These are phyloP conservation scores for Trichophyton schoenleinii DNA, from an alignment of 2,329 filamentous ascomycete genomes.

Conservation along the genomic window DNA sequence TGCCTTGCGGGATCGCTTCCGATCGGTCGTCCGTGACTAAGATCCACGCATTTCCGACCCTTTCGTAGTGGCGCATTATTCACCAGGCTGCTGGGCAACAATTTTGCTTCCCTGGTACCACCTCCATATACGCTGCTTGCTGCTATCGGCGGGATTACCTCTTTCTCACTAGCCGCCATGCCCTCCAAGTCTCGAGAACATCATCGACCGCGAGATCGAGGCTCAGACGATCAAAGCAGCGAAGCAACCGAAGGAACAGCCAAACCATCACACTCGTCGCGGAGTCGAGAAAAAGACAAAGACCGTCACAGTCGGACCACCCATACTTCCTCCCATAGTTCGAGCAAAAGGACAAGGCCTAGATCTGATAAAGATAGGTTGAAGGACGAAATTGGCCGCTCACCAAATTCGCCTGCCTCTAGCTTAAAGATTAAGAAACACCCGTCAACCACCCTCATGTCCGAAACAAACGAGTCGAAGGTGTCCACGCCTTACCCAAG, in stretches of 20 bases:
- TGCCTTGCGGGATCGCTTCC: slow-evolving; percentile 6
- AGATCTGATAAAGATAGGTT: slow-evolving; percentile 23
- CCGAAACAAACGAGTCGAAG: slow-evolving; percentile 29
- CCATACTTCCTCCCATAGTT: slow-evolving; percentile 15
- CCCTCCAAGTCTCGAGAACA: slow-evolving; percentile 27
- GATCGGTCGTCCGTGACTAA: slow-evolving; percentile 7
- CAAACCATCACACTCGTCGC: slow-evolving; percentile 5
- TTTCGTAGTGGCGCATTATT: slow-evolving; percentile 1
- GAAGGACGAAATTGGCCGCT: slow-evolving; percentile 12
- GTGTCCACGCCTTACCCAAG: slow-evolving; percentile 58
- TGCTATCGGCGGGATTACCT: not conserved
- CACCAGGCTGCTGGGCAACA: slow-evolving; percentile 2
- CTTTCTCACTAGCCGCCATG: slow-evolving; percentile 20
- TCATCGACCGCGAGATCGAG: slow-evolving; percentile 25
- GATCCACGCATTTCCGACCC: not conserved
- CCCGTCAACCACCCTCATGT: slow-evolving; percentile 9
- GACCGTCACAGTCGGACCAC: slow-evolving; percentile 20
- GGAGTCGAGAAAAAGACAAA: slow-evolving; percentile 7
- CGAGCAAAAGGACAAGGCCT: slow-evolving; percentile 13
- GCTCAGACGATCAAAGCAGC: slow-evolving; percentile 19
- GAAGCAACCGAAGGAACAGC: slow-evolving; percentile 12
- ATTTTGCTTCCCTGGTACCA: not conserved
- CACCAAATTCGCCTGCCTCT: slow-evolving; percentile 17
- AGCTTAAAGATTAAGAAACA: slow-evolving; percentile 8
- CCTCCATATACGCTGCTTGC: not conserved